Evolutionary conservation across 2,329 filamentous ascomycete species (phyloP).

Genomic region (Grosmannia serpens): DNA sequence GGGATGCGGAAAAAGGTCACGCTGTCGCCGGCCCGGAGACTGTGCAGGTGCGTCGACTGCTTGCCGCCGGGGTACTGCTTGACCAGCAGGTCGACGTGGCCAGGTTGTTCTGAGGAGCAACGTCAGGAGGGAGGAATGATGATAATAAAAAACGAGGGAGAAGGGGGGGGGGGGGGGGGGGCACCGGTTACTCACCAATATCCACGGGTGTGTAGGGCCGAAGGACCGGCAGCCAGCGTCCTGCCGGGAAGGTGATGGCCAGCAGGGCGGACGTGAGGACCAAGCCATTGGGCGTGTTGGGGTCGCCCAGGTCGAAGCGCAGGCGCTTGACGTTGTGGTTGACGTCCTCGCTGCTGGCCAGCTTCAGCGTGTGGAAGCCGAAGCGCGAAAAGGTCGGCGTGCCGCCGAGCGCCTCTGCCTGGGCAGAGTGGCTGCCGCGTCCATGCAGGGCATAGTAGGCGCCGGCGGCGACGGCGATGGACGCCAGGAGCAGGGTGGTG

Average conservation of each 20-base stretch:
- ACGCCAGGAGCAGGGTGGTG: constrained; percentile 3
- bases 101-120: constrained; percentile 36
- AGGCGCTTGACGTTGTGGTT: constrained; percentile 49
- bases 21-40: constrained; percentile 47
- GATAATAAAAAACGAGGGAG: background rate
- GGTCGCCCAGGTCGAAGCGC: constrained; percentile 41
- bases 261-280: constrained; percentile 44
- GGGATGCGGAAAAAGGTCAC: constrained; percentile 47
- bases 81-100: constrained; percentile 51
- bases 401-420: constrained; percentile 9
- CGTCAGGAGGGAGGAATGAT: background rate
- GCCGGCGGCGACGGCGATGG: constrained; percentile 10
- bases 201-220: constrained; percentile 56
- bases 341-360: constrained; percentile 39
- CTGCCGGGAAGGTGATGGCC: constrained; percentile 46
- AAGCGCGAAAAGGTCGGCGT: constrained; percentile 14
- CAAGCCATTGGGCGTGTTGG: constrained; percentile 35
- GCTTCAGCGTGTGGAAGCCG: constrained; percentile 32
- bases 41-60: constrained; percentile 55
- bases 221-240: constrained; percentile 44
- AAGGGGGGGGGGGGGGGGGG: background rate
- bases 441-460: constrained; percentile 10
- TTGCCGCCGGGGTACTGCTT: constrained; percentile 58
- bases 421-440: background rate
- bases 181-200: constrained; percentile 24